Evolutionary conservation across 1,284 basidiomycete genomes (phyloP).

Genomic region (Peniophora sp.): DNA sequence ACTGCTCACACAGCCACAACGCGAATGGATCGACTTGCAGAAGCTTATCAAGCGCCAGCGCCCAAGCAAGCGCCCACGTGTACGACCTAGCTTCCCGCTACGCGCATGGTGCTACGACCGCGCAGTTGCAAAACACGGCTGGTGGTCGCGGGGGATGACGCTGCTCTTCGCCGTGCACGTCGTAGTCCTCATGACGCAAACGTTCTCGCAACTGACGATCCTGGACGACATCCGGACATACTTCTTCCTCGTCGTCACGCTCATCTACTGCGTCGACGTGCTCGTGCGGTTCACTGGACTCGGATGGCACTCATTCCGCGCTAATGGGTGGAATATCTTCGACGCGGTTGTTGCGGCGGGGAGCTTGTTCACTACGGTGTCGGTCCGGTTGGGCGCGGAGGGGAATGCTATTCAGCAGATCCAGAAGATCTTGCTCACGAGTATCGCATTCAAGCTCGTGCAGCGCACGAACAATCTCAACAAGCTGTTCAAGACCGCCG

Average conservation of each 20-base stretch:
- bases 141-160: slow-evolving; percentile 87
- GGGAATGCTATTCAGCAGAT: slow-evolving; percentile 61
- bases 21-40: slow-evolving; percentile 92
- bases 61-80: slow-evolving; percentile 76
- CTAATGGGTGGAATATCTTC: slow-evolving; percentile 92
- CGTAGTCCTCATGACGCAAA: slow-evolving; percentile 82
- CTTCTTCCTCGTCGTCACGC: slow-evolving; percentile 72
- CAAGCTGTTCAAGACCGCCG: slow-evolving; percentile 93
- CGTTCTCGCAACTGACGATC: slow-evolving; percentile 50
- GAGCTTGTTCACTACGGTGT: slow-evolving; percentile 78
- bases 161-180: slow-evolving; percentile 82
- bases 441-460: slow-evolving; percentile 91
- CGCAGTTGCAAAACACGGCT: slow-evolving; percentile 87
- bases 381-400: slow-evolving; percentile 53
- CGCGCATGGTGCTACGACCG: slow-evolving; percentile 90
- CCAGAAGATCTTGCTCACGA: slow-evolving; percentile 92
- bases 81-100: slow-evolving; percentile 45
- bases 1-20: slow-evolving; percentile 80
- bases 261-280: slow-evolving; percentile 77
- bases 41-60: slow-evolving; percentile 84
- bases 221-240: slow-evolving; percentile 64
- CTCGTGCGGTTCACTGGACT: slow-evolving; percentile 76
- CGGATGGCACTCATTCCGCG: slow-evolving; percentile 77
- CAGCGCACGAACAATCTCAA: slow-evolving; percentile 87
- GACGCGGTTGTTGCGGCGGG: slow-evolving; percentile 81